A percentile compares a stretch with the other conserved stretches of the same genome.
These are phyloP conservation scores for Cordyceps fumosorosea DNA, from an alignment of 2,329 filamentous ascomycete species.

Conservation along the genomic window DNA sequence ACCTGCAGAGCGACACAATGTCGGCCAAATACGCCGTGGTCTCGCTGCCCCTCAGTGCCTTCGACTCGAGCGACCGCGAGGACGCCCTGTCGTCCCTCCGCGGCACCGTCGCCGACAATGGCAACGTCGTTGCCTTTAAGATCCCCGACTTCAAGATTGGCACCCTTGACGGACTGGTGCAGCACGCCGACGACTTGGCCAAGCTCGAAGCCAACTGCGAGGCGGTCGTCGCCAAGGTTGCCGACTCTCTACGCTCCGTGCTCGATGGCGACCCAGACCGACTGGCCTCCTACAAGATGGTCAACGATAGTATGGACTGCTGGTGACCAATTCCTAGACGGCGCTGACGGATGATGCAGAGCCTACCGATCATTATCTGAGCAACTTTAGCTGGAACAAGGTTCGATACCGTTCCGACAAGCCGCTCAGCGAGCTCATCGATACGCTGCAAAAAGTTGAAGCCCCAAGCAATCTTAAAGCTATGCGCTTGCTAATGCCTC, in stretches of 20 bases:
- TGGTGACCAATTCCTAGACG: conserved; percentile 13
- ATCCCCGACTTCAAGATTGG: conserved; percentile 98
- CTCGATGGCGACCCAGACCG: conserved; percentile 80
- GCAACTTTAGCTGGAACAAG: conserved; percentile 92
- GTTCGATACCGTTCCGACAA: conserved; percentile 95
- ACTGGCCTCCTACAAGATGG: conserved; percentile 79
- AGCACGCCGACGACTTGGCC: conserved; percentile 89
- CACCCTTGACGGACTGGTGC: conserved; percentile 86
- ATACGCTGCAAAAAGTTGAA: conserved; percentile 75
- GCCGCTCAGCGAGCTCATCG: conserved; percentile 77
- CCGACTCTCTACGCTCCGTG: conserved; percentile 74
- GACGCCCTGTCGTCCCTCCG: conserved; percentile 74
- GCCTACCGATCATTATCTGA: conserved; percentile 89
- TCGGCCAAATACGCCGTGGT: conserved; percentile 72
- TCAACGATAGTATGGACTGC: conserved; percentile 76
- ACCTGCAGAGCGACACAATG: conserved; percentile 28
- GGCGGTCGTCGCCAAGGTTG: conserved; percentile 78
- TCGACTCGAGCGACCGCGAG: conserved; percentile 70
- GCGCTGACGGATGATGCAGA: conserved; percentile 46
- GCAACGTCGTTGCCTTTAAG: conserved; percentile 66
- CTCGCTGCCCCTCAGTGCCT: conserved; percentile 82
- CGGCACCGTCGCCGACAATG: conserved; percentile 68
- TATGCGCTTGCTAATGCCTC: conserved; percentile 8
- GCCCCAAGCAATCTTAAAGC: not conserved
- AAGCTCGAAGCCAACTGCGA: conserved; percentile 81